Evolutionary conservation across 805 yeast species (phyloP), one percentile per base, ranked within the genome.

Genomic region (Barnettozyma californica): DNA sequence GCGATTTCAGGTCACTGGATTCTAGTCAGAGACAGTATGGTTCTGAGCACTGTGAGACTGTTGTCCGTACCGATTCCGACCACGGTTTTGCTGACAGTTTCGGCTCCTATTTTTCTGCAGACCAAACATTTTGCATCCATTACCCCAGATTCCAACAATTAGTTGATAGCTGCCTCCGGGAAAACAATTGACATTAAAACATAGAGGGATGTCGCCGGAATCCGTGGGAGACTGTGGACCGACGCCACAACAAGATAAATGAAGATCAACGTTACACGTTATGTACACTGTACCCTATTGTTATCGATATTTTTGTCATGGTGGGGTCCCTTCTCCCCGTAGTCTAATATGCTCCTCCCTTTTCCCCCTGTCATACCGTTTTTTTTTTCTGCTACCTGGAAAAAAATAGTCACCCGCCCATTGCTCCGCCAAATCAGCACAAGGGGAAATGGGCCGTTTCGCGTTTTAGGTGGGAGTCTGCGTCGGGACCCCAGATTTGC

Each of bases 71-170:
- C 41, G 27, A 38, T 11, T 23, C 41, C 41, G 41, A 38, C n/a
- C 21, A 5, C 41, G 41, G 41, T n/a, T 14, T 44, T 18, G 19
- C 20, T 23, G 21, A 18, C 33, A 42, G 9, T 26, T 16, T 44
- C 37, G 47, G 41, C 41, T 44, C 43, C 37, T 29, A 29, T 29
- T 29, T 29, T 29, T 35, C 25, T 38, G 9, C 33, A 38, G 20
- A 13, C 36, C 29, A 19, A n/a, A 26, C 21, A 25, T 19, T 34
- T 29, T 13, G 38, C 14, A n/a, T 42, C 52, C 50, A 31, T 49
- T 49, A 49, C 52, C 52, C 52, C 52, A 49, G 52, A 49, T 49
- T 49, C 19, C 20, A n/a, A 21, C 41, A 25, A 21, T 23, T 20
- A 13, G 19, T 10, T 27, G 21, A 19, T 35, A 16, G 21, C 11